Percentiles rank a stretch among this genome's conserved stretches.
Conservation (phyloP, 2,329 filamentous ascomycete genomes). For the Calonectria pauciramosa region DNA sequence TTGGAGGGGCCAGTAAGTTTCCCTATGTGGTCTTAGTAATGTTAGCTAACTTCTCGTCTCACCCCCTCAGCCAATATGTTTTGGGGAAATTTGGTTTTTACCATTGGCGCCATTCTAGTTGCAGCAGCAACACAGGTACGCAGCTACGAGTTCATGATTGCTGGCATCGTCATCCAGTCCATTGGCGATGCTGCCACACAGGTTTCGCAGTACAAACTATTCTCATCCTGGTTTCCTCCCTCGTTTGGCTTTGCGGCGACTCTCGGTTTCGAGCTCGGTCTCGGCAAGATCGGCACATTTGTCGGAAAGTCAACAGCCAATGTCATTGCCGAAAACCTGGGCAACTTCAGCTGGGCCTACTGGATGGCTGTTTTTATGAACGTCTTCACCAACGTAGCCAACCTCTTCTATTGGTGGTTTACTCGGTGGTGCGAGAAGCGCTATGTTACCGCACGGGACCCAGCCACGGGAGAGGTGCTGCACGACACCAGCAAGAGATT, state of each 20-base stretch:
- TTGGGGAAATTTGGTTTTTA: constrained; percentile 72
- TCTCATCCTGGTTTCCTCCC: constrained; percentile 75
- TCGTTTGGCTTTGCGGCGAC: constrained; percentile 73
- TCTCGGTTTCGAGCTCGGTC: constrained; percentile 70
- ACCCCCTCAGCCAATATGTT: constrained; percentile 61
- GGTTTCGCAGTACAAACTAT: constrained; percentile 75
- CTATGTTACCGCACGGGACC: constrained; percentile 63
- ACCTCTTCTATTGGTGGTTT: constrained; percentile 68
- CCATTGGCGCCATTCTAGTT: constrained; percentile 69
- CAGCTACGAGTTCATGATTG: constrained; percentile 72
- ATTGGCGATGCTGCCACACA: constrained; percentile 74
- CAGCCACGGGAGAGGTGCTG: constrained; percentile 70
- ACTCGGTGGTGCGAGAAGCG: constrained; percentile 63
- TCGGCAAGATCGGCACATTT: constrained; percentile 73
- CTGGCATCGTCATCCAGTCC: constrained; percentile 66
- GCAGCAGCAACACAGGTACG: constrained; percentile 69
- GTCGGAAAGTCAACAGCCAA: constrained; percentile 73
- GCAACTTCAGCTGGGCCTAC: constrained; percentile 73
- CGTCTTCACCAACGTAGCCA: constrained; percentile 71
- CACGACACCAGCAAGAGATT: constrained; percentile 72
- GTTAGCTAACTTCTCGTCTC: not conserved
- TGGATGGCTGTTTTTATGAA: constrained; percentile 75
- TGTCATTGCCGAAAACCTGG: constrained; percentile 67
- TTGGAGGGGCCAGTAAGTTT: constrained; percentile 66
- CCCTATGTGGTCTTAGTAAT: no score